Percentiles rank a stretch among this genome's conserved stretches.
Conservation (phyloP, 495 filamentous ascomycete species). For the Podospora tetraspora region DNA sequence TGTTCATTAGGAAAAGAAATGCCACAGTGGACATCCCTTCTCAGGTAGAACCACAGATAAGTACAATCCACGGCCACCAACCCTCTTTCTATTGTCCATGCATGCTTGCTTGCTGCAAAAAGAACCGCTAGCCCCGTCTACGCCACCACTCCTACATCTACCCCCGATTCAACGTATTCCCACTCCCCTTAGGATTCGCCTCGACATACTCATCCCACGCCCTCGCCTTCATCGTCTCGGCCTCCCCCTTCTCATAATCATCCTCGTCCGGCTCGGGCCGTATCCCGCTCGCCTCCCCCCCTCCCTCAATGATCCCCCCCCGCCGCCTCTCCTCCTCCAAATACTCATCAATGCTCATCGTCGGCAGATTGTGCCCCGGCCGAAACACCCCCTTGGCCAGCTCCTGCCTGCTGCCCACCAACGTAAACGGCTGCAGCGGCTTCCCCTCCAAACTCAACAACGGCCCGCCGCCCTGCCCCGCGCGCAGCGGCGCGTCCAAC, state of each 20-base stretch:
- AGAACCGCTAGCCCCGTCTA: neutral
- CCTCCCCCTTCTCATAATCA: conserved; percentile 74
- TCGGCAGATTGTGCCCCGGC: conserved; percentile 86
- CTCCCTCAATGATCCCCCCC: conserved; percentile 89
- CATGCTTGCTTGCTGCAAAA: neutral
- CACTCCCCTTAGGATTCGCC: conserved; percentile 78
- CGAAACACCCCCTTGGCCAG: conserved; percentile 81
- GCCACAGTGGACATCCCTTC: neutral
- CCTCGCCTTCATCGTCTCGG: conserved; percentile 86
- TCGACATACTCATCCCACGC: conserved; percentile 95
- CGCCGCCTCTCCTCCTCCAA: conserved; percentile 81
- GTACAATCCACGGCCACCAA: neutral
- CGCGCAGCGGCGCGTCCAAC: conserved; percentile 59
- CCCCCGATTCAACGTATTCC: conserved; percentile 82
- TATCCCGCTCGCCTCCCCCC: conserved; percentile 70
- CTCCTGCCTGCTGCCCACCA: conserved; percentile 71
- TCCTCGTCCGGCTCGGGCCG: conserved; percentile 79
- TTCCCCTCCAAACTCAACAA: conserved; percentile 77
- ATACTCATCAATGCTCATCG: conserved; percentile 98
- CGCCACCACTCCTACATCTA: conserved; percentile 30
- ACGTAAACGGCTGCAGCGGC: conserved; percentile 85
- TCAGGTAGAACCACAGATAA: neutral
- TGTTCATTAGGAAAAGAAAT: neutral
- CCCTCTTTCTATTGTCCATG: neutral
- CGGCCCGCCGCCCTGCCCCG: conserved; percentile 53